Conservation (phyloP, 768 basidiomycete species). For the Auriscalpium vulgare region DNA sequence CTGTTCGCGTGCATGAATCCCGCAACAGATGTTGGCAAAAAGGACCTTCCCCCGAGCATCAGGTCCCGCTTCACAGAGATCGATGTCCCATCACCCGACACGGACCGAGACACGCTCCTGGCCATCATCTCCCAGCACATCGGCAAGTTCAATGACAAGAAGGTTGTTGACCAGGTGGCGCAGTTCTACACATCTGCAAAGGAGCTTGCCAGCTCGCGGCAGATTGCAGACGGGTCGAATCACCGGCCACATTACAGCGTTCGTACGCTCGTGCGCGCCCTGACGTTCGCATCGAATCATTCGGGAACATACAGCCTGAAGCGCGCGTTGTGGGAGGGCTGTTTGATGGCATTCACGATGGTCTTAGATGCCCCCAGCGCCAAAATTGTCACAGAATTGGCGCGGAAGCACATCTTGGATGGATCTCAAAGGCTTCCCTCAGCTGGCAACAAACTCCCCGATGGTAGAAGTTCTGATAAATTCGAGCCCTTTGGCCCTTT, state of each 20-base stretch:
- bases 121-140: slow-evolving; percentile 88
- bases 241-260: slow-evolving; percentile 93
- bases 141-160: slow-evolving; percentile 81
- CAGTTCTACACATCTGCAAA: slow-evolving; percentile 87
- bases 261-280: slow-evolving; percentile 86
- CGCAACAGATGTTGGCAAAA: slow-evolving; percentile 97
- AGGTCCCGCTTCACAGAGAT: slow-evolving; percentile 92
- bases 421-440: slow-evolving; percentile 66
- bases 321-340: slow-evolving; percentile 91
- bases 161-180: slow-evolving; percentile 81
- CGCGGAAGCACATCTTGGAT: slow-evolving; percentile 69
- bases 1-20: slow-evolving; percentile 99
- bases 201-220: slow-evolving; percentile 58
- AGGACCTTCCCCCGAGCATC: slow-evolving; percentile 87
- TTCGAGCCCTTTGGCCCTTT: slow-evolving; percentile 88
- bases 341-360: slow-evolving; percentile 98
- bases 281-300: slow-evolving; percentile 84
- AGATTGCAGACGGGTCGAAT: slow-evolving; percentile 90
- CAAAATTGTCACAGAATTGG: slow-evolving; percentile 54
- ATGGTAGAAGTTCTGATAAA: slow-evolving; percentile 36
- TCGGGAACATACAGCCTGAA: slow-evolving; percentile 71
- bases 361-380: slow-evolving; percentile 71
- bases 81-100: slow-evolving; percentile 90
- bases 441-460: slow-evolving; percentile 58
- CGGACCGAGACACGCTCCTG: slow-evolving; percentile 83